Evolutionary conservation across 1,284 basidiomycete species (phyloP).

Genomic region (Pseudozyma flocculosa): DNA sequence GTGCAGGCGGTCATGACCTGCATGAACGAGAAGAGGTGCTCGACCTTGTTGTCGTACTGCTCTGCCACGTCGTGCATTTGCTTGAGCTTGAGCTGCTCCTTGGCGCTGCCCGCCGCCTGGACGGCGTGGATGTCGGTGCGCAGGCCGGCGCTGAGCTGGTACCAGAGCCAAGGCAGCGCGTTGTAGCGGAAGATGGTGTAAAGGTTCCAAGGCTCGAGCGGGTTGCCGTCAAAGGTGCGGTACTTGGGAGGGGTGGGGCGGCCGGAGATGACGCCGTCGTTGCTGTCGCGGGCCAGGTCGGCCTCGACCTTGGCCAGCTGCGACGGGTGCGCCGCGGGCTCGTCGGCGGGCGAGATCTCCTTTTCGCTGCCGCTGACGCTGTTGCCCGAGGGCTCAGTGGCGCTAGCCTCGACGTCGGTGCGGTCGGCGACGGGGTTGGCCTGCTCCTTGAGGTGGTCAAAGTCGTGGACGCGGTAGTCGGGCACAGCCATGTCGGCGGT

Average conservation of each 20-base stretch:
- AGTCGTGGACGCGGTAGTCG: slow-evolving; percentile 23
- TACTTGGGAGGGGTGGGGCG: slow-evolving; percentile 23
- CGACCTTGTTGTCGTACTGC: slow-evolving; percentile 35
- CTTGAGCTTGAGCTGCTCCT: slow-evolving; percentile 19
- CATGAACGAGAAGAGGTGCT: slow-evolving; percentile 37
- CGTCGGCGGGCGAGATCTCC: slow-evolving; percentile 1
- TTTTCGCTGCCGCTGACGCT: slow-evolving; percentile 8
- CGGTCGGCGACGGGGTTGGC: slow-evolving; percentile 3
- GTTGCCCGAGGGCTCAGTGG: neutral
- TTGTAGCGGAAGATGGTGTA: slow-evolving; percentile 34
- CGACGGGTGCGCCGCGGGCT: slow-evolving; percentile 3
- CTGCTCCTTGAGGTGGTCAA: slow-evolving; percentile 11
- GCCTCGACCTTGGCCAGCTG: slow-evolving; percentile 15
- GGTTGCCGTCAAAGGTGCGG: slow-evolving; percentile 22
- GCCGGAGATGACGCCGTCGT: slow-evolving; percentile 9
- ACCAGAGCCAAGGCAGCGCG: slow-evolving; percentile 17
- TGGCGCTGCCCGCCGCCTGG: slow-evolving; percentile 16
- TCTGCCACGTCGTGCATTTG: slow-evolving; percentile 27
- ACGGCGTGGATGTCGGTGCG: slow-evolving; percentile 31
- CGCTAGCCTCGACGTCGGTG: slow-evolving; percentile 1
- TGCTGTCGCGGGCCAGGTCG: slow-evolving; percentile 7
- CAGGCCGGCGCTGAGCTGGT: slow-evolving; percentile 20
- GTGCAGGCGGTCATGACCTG: slow-evolving; percentile 40
- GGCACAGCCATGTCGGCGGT: slow-evolving; percentile 25
- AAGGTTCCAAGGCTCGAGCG: slow-evolving; percentile 35